phyloP scores from a whole-genome alignment of 441 rosid genomes.

The Gossypium lobatum region DNA sequence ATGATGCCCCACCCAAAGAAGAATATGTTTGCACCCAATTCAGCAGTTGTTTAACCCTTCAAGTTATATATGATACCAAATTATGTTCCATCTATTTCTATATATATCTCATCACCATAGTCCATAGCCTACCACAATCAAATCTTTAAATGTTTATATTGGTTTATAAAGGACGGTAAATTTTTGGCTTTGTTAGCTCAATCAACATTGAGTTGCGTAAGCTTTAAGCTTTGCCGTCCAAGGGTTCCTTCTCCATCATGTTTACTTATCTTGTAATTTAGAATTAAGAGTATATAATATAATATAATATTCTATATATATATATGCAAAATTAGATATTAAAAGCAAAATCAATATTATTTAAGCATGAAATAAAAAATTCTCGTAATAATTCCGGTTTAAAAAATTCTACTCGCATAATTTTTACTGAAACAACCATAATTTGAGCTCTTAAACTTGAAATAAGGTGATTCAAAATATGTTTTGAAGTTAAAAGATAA shows the following conservation, averaged over 20 bases:
- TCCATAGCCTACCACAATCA: background rate
- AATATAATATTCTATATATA: no score
- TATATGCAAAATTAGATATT: no score
- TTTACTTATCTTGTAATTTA: no score
- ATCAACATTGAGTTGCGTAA: background rate
- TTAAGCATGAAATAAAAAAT: no score
- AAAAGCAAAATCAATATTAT: no score
- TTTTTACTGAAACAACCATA: no score
- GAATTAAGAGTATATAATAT: no score
- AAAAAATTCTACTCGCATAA: no score
- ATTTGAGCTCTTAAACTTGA: no score
- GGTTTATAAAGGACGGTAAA: background rate
- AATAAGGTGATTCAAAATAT: no score
- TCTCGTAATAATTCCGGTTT: no score
- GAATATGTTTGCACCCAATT: background rate
- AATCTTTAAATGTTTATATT: background rate
- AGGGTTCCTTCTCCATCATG: background rate
- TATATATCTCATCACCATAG: background rate
- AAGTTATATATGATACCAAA: background rate
- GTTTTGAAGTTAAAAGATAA: no score
- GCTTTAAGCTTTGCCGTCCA: background rate
- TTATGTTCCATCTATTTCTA: background rate
- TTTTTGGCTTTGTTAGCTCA: background rate
- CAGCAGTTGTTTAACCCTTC: background rate
- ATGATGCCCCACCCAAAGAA: conserved; percentile 1